These are phyloP conservation scores for Aspergillus panamensis DNA, from an alignment of 495 filamentous ascomycete genomes.

Conservation along the genomic window DNA sequence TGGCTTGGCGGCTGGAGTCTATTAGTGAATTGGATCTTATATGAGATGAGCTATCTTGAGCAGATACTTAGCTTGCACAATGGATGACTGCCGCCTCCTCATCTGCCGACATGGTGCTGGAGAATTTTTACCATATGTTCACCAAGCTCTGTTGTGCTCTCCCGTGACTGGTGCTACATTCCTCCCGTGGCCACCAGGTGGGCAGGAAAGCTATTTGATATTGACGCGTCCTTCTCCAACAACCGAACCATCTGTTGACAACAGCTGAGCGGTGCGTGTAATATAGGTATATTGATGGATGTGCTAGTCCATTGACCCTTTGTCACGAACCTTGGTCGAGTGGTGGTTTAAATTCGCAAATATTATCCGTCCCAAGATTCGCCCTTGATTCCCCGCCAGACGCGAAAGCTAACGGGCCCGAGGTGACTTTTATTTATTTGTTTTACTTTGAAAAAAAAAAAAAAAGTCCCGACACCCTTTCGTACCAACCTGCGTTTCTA, in stretches of 20 bases:
- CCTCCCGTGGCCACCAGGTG: neutral
- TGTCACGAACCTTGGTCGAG: neutral
- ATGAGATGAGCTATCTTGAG: no score
- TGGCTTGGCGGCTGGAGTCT: no score
- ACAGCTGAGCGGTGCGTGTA: neutral
- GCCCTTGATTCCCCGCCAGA: neutral
- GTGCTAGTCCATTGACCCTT: neutral
- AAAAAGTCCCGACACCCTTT: neutral
- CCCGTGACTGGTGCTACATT: constrained; percentile 3
- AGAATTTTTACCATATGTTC: neutral
- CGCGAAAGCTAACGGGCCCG: neutral
- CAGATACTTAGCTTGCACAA: no score
- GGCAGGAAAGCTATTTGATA: neutral
- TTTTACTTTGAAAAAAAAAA: no score
- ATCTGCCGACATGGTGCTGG: neutral
- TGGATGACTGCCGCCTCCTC: no score
- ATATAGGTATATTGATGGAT: no score
- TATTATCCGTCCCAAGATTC: neutral
- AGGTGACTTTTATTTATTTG: no score
- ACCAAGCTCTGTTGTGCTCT: neutral
- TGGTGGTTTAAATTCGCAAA: neutral
- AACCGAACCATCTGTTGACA: neutral
- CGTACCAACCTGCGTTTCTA: neutral
- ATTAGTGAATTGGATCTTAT: no score
- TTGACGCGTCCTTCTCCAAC: constrained; percentile 4